Evolutionary conservation across 202 grass and related monocot genomes (phyloP).

Genomic region (Dendrocalamus latiflorus): DNA sequence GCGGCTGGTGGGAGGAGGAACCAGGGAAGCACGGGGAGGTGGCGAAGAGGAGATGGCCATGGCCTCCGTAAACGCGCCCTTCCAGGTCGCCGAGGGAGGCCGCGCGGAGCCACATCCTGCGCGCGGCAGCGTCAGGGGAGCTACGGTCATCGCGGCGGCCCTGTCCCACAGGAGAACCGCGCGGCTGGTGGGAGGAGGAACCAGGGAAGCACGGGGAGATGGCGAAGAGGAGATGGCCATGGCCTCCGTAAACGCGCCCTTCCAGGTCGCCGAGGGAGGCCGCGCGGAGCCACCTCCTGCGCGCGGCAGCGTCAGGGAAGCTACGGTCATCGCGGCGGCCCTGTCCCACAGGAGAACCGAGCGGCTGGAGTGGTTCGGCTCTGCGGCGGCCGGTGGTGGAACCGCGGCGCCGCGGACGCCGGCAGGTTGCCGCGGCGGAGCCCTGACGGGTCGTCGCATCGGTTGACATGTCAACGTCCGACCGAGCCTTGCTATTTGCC

Average conservation of each 20-base stretch:
- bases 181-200: neutral
- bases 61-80: neutral
- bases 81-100: neutral
- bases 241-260: neutral
- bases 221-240: neutral
- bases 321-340: neutral
- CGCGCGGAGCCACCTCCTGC: neutral
- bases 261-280: neutral
- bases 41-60: neutral
- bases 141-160: neutral
- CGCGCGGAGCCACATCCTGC: neutral
- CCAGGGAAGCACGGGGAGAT: neutral
- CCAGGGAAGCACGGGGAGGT: neutral
- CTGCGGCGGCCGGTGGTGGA: neutral
- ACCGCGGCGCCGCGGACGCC: neutral
- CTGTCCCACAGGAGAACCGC: neutral
- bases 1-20: neutral
- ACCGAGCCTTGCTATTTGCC: neutral
- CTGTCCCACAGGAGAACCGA: neutral
- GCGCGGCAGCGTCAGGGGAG: neutral
- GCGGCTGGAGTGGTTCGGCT: neutral
- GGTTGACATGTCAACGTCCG: neutral
- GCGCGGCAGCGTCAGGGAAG: neutral
- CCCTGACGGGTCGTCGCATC: neutral
- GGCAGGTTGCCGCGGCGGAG: neutral